Base-by-base conservation (phyloP, 1,284 basidiomycete species). In the Mrakiaceae sp. region DNA sequence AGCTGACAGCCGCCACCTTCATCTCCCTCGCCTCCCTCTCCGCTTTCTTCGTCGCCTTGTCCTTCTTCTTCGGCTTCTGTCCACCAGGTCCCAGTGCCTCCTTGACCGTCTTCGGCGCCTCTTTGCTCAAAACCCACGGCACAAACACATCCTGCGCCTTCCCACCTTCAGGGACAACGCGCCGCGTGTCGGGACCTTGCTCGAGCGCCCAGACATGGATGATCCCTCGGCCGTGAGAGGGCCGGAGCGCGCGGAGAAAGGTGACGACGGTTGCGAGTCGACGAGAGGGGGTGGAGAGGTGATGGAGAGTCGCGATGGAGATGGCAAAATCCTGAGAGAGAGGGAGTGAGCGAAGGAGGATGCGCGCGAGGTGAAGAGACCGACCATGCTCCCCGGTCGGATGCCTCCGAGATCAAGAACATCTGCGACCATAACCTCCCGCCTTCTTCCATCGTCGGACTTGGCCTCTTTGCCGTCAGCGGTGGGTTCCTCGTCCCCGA, bases 201-300 rank as follows among this genome's bases (percentile, higher is more conserved):
- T 97, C 93, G 63, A 89, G 83, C 0, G 95, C 94, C 96, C 96
- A 99, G n/a, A 98, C 96, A 71, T 96, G 97, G 71, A 98, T 87
- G 69, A 99, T 79, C 65, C 93, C 81, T 6, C 90, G 84, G 9
- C 90, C 87, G 70, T 87, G 82, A 2, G 71, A 65, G 5, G 84
- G 78, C 1, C 83, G 83, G 50, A 90, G 82, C 11, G 81, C 79
- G 64, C 82, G 79, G 14, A 92, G 72, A 27, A 93, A 78, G 47
- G 84, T 80, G 86, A 90, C 70, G 4, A 96, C 81, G 1, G 90
- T 85, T n/a, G 79, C 73, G 67, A 79, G 81, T 46, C 93, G 80
- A 47, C 93, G 82, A 64, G 81, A 80, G 10, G 81, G 80, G 0
- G 90, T 94, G 0, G 91, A 85, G 39, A 97, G 81, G 76, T 97